Evolutionary conservation across 2,329 filamentous ascomycete genomes (phyloP).

Genomic region (Penicillium fuscoglaucum): DNA sequence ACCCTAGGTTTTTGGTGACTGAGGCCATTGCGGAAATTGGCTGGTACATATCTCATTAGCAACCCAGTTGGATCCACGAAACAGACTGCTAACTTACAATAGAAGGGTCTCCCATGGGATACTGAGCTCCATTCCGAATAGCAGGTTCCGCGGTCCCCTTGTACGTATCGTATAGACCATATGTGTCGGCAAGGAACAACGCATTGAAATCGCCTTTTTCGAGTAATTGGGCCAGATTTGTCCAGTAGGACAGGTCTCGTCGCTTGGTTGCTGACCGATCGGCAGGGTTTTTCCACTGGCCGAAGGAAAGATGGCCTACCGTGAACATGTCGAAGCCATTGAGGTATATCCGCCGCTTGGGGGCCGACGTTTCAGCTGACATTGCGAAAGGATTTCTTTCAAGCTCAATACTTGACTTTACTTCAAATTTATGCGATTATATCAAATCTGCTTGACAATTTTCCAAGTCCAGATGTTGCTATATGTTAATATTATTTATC

Average conservation of each 20-base stretch:
- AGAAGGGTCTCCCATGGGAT: constrained; percentile 40
- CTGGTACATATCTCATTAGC: constrained; percentile 6
- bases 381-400: neutral
- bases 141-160: constrained; percentile 36
- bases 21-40: constrained; percentile 47
- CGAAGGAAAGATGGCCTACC: constrained; percentile 40
- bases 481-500: neutral
- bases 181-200: constrained; percentile 50
- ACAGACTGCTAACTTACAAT: neutral
- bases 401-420: neutral
- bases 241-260: constrained; percentile 48
- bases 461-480: neutral
- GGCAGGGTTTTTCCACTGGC: constrained; percentile 30
- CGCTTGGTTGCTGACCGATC: constrained; percentile 40
- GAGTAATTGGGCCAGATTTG: constrained; percentile 45
- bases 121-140: constrained; percentile 36
- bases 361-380: neutral
- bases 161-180: constrained; percentile 47
- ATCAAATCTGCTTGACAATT: neutral
- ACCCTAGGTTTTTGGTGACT: constrained; percentile 45
- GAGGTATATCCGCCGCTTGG: constrained; percentile 32
- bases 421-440: neutral
- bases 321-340: constrained; percentile 45
- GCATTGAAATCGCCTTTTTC: constrained; percentile 50
- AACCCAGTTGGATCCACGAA: neutral